Conservation (phyloP, 1,139 yeast species). For the Diutina rugosa region DNA sequence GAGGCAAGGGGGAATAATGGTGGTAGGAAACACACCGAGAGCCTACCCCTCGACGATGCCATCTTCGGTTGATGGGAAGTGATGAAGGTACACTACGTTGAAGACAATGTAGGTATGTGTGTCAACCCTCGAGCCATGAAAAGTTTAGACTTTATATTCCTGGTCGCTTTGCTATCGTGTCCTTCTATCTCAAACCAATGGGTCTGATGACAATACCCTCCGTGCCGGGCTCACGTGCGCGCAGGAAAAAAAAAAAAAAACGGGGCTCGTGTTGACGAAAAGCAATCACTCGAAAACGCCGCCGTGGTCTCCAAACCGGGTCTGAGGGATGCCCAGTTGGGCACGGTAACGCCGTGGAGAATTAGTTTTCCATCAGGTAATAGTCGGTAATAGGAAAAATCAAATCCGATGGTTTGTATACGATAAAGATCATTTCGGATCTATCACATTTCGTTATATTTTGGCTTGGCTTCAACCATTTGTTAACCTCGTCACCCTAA, state of each 20-base stretch:
- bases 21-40: neutral
- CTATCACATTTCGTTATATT: neutral
- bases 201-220: neutral
- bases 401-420: neutral
- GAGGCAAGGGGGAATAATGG: neutral
- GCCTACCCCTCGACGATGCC: neutral
- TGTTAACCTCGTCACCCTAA: neutral
- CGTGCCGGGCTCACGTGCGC: neutral
- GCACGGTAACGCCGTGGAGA: neutral
- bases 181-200: neutral
- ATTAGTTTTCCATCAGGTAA: too few species aligned
- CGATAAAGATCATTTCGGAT: neutral
- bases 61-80: neutral
- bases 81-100: neutral
- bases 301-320: neutral
- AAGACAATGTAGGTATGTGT: neutral
- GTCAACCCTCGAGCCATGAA: too few species aligned
- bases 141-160: neutral
- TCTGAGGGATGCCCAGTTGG: neutral
- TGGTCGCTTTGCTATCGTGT: neutral
- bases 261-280: neutral
- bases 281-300: neutral
- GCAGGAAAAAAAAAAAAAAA: neutral
- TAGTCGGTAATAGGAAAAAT: neutral
- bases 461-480: too few species aligned